Base-by-base conservation (phyloP, 2,329 filamentous ascomycete genomes). In the Fusarium globosum region DNA sequence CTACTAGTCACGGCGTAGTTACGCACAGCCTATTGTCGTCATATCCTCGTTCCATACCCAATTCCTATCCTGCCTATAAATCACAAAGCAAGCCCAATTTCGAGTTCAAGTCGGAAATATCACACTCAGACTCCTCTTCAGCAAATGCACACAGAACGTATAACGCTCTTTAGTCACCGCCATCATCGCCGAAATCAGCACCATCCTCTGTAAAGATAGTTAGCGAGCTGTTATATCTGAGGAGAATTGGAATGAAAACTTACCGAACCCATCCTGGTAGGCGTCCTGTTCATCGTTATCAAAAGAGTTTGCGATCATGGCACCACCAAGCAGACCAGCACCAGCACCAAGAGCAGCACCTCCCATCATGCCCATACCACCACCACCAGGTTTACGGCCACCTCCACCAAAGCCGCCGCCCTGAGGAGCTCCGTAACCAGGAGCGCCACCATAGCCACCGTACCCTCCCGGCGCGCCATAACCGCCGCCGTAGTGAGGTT, bases 241-340 rank as follows among this genome's bases (percentile, higher is more conserved):
- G n/a, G 49, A 52, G 49, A 36, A 36, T 26, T 26, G 33, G 20
- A 52, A 36, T 36, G 18, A 20, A 16, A 21, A 81, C 82, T 80
- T 76, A 84, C 82, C 60, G 65, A 81, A 85, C 62, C 85, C 86
- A 1, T 87, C 81, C 45, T 83, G 76, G 63, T 87, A 92, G 36
- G 88, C 88, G 10, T 89, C 85, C 68, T 92, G 83, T 73, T 93
- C 82, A 52, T 87, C 80, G 69, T 93, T 89, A 63, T 93, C 83
- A 57, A 95, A 86, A 3, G 91, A 91, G 78, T 92, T 86, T 5
- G 87, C 91, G 38, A 97, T 82, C 77, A 97, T 71, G 70, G 90
- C 88, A 62, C 95, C 95, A 76, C 94, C 95, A 2, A 97, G 77
- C 79, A 97, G 79, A 81, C 95, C 95, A 72, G 92, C 95, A 75